Conservation (phyloP, 768 basidiomycete genomes). For the Sistotremastrum niveocremeum region DNA sequence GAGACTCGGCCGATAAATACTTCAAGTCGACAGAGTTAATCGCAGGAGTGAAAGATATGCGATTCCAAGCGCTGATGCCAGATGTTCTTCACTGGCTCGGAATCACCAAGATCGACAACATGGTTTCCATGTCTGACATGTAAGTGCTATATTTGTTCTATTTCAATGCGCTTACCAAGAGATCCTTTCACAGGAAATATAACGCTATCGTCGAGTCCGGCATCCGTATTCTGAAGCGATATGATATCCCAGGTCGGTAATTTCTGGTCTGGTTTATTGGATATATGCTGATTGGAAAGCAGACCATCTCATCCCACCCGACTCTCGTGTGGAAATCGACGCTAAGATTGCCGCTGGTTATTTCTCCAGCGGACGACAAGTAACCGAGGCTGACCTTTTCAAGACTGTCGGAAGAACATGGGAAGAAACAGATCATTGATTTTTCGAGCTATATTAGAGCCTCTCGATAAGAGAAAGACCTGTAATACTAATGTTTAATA, state of each 20-base stretch:
- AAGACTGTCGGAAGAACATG: slow-evolving; percentile 83
- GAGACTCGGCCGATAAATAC: slow-evolving; percentile 86
- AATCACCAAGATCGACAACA: slow-evolving; percentile 74
- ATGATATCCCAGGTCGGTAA: slow-evolving; percentile 68
- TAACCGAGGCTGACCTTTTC: slow-evolving; percentile 65
- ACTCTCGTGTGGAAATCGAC: slow-evolving; percentile 88
- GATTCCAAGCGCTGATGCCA: slow-evolving; percentile 92
- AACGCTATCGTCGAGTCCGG: slow-evolving; percentile 85
- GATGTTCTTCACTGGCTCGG: slow-evolving; percentile 95
- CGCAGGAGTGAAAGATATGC: slow-evolving; percentile 91
- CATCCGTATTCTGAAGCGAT: slow-evolving; percentile 66
- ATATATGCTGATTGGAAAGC: not conserved
- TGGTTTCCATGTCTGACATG: slow-evolving; percentile 90
- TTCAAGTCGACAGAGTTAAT: slow-evolving; percentile 90
- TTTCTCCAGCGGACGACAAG: slow-evolving; percentile 66
- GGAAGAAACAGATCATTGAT: slow-evolving; percentile 78
- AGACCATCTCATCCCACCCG: slow-evolving; percentile 82
- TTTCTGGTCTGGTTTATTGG: not conserved
- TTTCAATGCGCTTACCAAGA: not conserved
- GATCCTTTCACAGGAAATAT: slow-evolving; percentile 54
- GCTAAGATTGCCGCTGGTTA: slow-evolving; percentile 95
- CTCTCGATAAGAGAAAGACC: too few relatives aligned
- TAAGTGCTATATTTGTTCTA: slow-evolving; percentile 15
- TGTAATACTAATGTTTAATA: too few relatives aligned
- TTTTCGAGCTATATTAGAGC: not conserved